A percentile compares a stretch with the other conserved stretches of the same genome.
Conservation (phyloP, 176 grass and related monocot genomes). For the Poa pratensis region DNA sequence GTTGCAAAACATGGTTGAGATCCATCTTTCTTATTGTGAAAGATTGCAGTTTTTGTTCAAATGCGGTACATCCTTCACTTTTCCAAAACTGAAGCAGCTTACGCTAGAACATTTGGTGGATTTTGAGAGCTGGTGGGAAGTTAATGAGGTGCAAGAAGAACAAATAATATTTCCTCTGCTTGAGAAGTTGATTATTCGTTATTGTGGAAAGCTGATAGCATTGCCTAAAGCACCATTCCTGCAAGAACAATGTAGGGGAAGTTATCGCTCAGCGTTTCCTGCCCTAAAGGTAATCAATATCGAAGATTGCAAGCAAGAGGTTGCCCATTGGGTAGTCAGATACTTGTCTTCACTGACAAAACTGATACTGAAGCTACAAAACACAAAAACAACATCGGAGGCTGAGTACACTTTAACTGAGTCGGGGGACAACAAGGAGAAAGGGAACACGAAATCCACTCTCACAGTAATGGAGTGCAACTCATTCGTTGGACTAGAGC, state of each 20-base stretch:
- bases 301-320: too few relatives aligned
- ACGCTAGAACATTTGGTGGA: accelerated
- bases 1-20: neutral
- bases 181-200: neutral
- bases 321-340: too few relatives aligned
- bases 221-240: too few relatives aligned
- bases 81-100: constrained; percentile 4
- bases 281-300: neutral
- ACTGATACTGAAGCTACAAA: neutral
- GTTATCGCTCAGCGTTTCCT: neutral
- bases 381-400: neutral
- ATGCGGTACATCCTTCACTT: neutral
- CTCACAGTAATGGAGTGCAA: too few relatives aligned
- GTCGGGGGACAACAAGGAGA: neutral
- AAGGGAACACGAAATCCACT: neutral
- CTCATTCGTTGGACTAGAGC: too few relatives aligned
- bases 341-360: neutral
- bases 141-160: neutral
- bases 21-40: neutral
- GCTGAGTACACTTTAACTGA: neutral
- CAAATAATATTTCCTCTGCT: neutral
- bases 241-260: neutral
- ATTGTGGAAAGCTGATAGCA: neutral
- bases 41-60: neutral
- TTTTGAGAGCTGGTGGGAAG: constrained; percentile 5